These are phyloP conservation scores for Psophocarpus tetragonolobus DNA, from an alignment of 306 rosid species.

Conservation along the genomic window DNA sequence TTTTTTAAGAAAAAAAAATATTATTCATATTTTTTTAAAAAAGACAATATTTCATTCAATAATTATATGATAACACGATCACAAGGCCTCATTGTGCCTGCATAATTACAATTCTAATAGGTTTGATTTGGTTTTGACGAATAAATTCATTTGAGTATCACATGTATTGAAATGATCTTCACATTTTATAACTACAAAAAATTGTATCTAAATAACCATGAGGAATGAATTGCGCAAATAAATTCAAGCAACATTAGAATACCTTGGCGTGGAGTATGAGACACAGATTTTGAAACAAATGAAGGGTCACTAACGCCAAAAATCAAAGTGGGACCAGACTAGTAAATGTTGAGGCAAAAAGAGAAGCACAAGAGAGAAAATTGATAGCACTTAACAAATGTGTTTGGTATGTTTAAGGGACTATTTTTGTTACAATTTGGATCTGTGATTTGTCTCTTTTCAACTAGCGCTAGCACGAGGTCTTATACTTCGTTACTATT, in stretches of 20 bases:
- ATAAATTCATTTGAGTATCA: not conserved
- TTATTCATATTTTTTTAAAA: no score
- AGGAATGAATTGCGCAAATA: not conserved
- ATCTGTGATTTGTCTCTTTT: not conserved
- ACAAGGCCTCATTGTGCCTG: no score
- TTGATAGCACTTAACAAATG: not conserved
- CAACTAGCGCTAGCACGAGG: not conserved
- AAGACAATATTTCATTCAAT: no score
- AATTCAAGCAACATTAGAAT: not conserved
- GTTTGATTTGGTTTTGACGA: not conserved
- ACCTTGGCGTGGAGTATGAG: conserved; percentile 18
- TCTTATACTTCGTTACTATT: not conserved
- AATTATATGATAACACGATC: no score
- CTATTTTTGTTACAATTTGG: conserved; percentile 33
- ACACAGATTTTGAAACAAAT: not conserved
- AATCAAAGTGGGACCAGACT: not conserved
- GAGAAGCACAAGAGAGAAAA: not conserved
- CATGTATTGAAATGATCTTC: conserved; percentile 5
- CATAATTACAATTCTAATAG: not conserved
- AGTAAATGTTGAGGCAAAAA: not conserved
- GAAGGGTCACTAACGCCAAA: not conserved
- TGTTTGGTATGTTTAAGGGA: not conserved
- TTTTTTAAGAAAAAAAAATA: no score
- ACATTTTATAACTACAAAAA: not conserved
- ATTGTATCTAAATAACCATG: not conserved